Evolutionary conservation across 352 stramenopile species (phyloP).

Genomic region (Pythium aquatile): DNA sequence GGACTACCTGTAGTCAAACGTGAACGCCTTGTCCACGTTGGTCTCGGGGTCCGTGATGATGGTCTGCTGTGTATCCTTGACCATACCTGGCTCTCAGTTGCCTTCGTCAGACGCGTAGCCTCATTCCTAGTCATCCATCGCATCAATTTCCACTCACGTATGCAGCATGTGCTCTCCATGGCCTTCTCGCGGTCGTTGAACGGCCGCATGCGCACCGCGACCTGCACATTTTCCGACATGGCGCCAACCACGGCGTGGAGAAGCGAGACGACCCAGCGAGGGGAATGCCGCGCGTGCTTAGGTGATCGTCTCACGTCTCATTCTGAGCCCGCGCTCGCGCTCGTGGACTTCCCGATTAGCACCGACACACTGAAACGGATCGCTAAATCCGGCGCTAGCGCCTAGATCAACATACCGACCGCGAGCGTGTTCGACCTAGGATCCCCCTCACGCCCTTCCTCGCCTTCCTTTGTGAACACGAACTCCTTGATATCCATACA

Average conservation of each 20-base stretch:
- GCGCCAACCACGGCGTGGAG: not conserved
- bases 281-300: not conserved
- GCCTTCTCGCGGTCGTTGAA: conserved; percentile 83
- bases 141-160: conserved; percentile 27
- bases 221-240: conserved; percentile 86
- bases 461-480: too few species aligned
- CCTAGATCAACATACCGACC: not conserved
- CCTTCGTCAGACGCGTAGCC: not conserved
- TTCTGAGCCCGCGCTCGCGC: not conserved
- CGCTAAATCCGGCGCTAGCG: not conserved
- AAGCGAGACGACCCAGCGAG: not conserved
- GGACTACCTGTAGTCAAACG: conserved; percentile 82
- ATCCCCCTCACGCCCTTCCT: not conserved
- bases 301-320: not conserved
- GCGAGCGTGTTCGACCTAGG: not conserved
- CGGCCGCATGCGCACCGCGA: conserved; percentile 74
- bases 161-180: conserved; percentile 68
- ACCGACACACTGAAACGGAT: not conserved
- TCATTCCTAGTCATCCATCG: not conserved
- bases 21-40: conserved; percentile 73
- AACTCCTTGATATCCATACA: too few species aligned
- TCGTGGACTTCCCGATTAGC: not conserved
- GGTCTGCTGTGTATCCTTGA: conserved; percentile 77
- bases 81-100: conserved; percentile 47
- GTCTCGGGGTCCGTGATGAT: conserved; percentile 84